Base-by-base conservation (phyloP, 257 asterid genomes). In the Sherardia arvensis region DNA sequence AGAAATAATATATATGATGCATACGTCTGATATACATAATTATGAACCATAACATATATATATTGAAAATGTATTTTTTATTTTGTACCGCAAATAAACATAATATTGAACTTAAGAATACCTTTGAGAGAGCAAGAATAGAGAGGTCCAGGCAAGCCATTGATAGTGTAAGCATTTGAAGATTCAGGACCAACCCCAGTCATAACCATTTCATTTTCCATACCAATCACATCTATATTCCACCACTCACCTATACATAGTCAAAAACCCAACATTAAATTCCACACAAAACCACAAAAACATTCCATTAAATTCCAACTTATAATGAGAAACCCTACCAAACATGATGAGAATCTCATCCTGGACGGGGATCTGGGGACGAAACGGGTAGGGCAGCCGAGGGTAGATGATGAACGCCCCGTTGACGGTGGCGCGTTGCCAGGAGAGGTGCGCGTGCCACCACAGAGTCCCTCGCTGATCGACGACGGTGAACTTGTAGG, bases 391-490 rank as follows among this genome's bases (percentile, higher is more conserved):
- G 26, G 95, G 87, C 73, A 43, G 64, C 64, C 81, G 77, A 12
- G 97, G 89, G 66, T 70, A 61, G 67, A 89, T 84, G 75, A 89
- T 84, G 73, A 89, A 89, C 68, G 94, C 95, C 10, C 97, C 97
- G 66, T 84, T 66, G 1, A 86, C 73, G 4, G 95, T 76, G 59
- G 97, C 91, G 30, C 95, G 87, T 73, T 86, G 97, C 97, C 97
- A 89, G 5, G 89, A 70, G 53, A 77, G 74, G 66, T 89, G 97
- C 59, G 97, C 93, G 56, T 89, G 97, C 97, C 97, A 89, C 86
- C 85, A 79, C 7, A 89, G 83, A 1, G 95, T 89, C 25, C 95
- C 95, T 34, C 91, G 78, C 32, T 89, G 93, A 25, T 70, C 73
- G 34, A 38, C 73, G 0, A 84, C 73, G 10, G 66, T 80, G 82